These are phyloP conservation scores for Yarrowia sp. DNA, from an alignment of 805 yeast species.

Conservation along the genomic window DNA sequence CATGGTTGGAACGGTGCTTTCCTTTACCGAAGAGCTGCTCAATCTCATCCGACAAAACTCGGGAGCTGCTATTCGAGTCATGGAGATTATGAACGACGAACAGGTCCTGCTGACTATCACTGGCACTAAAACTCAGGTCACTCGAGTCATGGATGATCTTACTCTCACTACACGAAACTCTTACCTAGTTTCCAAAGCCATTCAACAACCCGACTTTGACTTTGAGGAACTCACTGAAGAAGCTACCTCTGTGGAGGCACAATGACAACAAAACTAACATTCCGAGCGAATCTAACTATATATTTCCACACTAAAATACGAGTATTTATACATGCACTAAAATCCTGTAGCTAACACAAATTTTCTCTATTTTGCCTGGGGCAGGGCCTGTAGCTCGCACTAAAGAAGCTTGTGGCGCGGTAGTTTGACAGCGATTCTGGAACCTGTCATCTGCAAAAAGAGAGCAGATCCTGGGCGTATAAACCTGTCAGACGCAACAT, in stretches of 20 bases:
- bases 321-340: not conserved
- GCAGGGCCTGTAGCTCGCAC: no score
- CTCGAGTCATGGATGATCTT: not conserved
- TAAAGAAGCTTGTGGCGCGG: no score
- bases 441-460: no score
- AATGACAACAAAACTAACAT: no score
- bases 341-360: no score
- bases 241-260: no score
- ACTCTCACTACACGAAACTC: not conserved
- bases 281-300: no score
- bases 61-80: constrained; percentile 2
- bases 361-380: no score
- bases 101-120: not conserved
- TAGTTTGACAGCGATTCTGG: no score
- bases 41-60: constrained; percentile 4
- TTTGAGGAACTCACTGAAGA: no score
- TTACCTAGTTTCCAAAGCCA: not conserved
- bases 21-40: not conserved
- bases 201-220: not conserved
- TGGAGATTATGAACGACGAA: not conserved
- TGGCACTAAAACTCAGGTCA: not conserved
- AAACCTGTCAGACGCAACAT: no score
- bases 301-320: not conserved
- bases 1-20: not conserved
- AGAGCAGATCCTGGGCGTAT: no score